Conservation (phyloP, 352 stramenopile species). For the Pythium biforme region DNA sequence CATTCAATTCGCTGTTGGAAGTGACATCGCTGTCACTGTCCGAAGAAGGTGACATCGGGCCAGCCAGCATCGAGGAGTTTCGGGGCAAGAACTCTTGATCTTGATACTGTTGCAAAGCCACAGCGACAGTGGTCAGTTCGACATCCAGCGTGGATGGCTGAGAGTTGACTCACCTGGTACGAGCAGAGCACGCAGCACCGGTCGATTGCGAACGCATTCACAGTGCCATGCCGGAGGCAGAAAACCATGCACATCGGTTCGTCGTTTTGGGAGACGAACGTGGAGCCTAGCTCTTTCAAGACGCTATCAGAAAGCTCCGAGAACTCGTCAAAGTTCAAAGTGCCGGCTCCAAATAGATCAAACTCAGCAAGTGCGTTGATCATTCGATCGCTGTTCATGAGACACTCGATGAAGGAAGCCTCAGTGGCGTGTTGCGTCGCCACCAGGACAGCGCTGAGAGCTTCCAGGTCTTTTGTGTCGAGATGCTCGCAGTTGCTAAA, state of each 20-base stretch:
- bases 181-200: conserved; percentile 48
- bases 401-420: conserved; percentile 31
- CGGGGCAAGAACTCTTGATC: conserved; percentile 25
- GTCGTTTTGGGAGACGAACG: conserved; percentile 28
- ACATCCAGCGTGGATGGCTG: too few relatives aligned
- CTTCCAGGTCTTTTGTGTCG: background rate
- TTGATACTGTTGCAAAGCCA: conserved; percentile 26
- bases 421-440: conserved; percentile 7
- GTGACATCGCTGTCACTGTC: conserved; percentile 2
- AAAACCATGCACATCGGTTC: conserved; percentile 46
- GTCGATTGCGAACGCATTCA: conserved; percentile 42
- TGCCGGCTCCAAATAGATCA: conserved; percentile 46
- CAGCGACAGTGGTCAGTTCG: background rate
- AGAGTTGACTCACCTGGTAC: conserved; percentile 34
- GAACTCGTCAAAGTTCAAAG: conserved; percentile 75
- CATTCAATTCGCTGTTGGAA: background rate
- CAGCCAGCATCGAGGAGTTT: background rate
- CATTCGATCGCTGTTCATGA: conserved; percentile 50
- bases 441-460: background rate
- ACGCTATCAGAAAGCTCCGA: conserved; percentile 39
- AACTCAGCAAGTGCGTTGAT: conserved; percentile 42
- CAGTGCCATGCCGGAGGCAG: conserved; percentile 55
- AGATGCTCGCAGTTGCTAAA: conserved; percentile 1
- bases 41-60: background rate
- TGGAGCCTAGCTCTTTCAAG: conserved; percentile 26